Percentiles rank a stretch among this genome's conserved stretches.
Evolutionary conservation across 2,329 filamentous ascomycete species (phyloP).

Genomic region (Ophiognomonia clavigignenti-juglandacearum): DNA sequence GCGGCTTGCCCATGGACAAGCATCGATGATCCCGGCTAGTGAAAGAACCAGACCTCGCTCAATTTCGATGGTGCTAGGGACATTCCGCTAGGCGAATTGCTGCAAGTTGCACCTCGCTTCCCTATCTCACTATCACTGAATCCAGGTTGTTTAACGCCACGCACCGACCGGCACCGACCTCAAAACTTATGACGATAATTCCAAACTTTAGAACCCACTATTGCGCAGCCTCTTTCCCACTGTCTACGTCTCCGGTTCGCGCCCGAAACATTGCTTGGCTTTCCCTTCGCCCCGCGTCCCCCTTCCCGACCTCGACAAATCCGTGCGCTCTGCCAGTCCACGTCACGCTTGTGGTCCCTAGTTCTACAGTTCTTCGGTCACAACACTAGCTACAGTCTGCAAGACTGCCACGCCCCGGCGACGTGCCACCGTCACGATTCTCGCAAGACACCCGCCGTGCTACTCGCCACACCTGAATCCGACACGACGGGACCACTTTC

Average conservation of each 20-base stretch:
- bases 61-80: no score
- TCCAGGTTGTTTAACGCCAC: neutral
- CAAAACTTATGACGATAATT: neutral
- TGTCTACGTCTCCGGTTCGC: neutral
- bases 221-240: neutral
- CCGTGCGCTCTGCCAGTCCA: neutral
- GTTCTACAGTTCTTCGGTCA: neutral
- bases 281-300: neutral
- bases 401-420: conserved; percentile 6
- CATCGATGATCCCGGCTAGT: no score
- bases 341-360: neutral
- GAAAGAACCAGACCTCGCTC: no score
- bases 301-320: neutral
- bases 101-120: no score
- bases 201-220: neutral
- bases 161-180: neutral
- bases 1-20: neutral
- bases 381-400: neutral
- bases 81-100: no score
- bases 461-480: neutral
- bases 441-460: conserved; percentile 1
- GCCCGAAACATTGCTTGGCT: neutral
- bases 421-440: conserved; percentile 2
- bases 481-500: neutral
- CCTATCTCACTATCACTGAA: no score